Evolutionary conservation across 2,329 filamentous ascomycete species (phyloP).

Genomic region (Esteya vermicola): DNA sequence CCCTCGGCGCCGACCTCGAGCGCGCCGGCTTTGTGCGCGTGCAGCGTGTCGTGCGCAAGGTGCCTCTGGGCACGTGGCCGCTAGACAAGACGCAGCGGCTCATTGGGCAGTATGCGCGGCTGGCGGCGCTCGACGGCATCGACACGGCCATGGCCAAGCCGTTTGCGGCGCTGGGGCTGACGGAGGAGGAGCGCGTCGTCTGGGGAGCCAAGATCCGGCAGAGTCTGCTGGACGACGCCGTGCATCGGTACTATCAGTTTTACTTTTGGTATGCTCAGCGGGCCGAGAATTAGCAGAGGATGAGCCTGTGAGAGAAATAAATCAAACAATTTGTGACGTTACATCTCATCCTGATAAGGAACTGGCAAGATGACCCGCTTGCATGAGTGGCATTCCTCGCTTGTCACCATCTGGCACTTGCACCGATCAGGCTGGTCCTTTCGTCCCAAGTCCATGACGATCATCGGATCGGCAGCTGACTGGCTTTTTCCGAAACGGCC

Average conservation of each 20-base stretch:
- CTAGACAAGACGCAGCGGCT: slow-evolving; percentile 1
- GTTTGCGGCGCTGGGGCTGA: slow-evolving; percentile 25
- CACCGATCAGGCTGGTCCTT: no score
- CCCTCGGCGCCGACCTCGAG: not conserved
- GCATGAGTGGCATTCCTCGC: no score
- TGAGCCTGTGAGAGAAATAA: no score
- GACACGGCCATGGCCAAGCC: slow-evolving; percentile 5
- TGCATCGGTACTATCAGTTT: slow-evolving; percentile 5
- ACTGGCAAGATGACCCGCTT: no score
- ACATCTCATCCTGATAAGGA: no score
- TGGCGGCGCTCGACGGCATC: slow-evolving; percentile 5
- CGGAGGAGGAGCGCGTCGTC: slow-evolving; percentile 47
- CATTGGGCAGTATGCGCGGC: slow-evolving; percentile 20
- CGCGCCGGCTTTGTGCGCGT: not conserved
- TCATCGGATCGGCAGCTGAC: no score
- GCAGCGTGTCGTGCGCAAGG: not conserved
- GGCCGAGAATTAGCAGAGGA: no score
- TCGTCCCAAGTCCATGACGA: no score
- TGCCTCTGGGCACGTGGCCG: not conserved
- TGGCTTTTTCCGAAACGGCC: no score
- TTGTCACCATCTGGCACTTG: no score
- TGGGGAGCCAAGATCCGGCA: slow-evolving; percentile 16
- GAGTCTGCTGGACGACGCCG: not conserved
- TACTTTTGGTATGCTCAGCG: slow-evolving; percentile 8
- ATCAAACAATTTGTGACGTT: no score